Conservation (phyloP, 805 yeast genomes). For the baker's yeast (Saccharomyces cerevisiae) region DNA sequence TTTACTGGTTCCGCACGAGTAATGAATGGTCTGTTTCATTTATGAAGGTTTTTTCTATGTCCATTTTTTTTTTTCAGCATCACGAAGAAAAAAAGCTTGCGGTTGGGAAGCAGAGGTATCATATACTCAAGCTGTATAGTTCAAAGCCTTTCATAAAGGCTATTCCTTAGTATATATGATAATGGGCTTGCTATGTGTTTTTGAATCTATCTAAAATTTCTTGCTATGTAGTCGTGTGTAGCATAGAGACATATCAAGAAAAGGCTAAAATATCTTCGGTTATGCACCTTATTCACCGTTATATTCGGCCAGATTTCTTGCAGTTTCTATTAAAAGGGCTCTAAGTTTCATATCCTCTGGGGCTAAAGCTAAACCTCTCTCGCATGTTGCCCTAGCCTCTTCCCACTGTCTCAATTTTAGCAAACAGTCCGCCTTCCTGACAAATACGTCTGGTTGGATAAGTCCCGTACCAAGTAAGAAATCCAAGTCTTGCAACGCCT, state of each 20-base stretch:
- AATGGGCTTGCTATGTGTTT: background rate
- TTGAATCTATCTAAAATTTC: background rate
- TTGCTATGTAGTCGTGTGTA: background rate
- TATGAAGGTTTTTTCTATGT: background rate
- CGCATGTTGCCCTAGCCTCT: constrained; percentile 57
- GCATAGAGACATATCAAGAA: background rate
- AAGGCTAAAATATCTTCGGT: background rate
- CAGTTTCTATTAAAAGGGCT: constrained; percentile 20
- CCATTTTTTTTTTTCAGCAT: background rate
- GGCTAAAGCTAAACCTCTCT: constrained; percentile 62
- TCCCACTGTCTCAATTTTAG: constrained; percentile 53
- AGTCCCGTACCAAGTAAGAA: constrained; percentile 51
- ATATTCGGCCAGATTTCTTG: constrained; percentile 22
- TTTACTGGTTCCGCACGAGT: background rate
- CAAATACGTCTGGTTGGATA: constrained; percentile 58
- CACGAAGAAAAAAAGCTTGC: background rate
- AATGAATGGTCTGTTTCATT: background rate
- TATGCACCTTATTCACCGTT: constrained; percentile 19
- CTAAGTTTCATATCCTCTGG: constrained; percentile 38
- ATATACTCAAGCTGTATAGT: background rate
- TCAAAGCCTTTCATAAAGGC: background rate
- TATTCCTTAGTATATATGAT: background rate
- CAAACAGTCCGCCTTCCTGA: constrained; percentile 61
- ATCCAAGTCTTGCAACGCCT: constrained; percentile 65
- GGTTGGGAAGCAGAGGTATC: background rate